Evolutionary conservation across 2,329 filamentous ascomycete species (phyloP), one percentile per base, ranked within the genome.

Genomic region (Aulographum hederae): DNA sequence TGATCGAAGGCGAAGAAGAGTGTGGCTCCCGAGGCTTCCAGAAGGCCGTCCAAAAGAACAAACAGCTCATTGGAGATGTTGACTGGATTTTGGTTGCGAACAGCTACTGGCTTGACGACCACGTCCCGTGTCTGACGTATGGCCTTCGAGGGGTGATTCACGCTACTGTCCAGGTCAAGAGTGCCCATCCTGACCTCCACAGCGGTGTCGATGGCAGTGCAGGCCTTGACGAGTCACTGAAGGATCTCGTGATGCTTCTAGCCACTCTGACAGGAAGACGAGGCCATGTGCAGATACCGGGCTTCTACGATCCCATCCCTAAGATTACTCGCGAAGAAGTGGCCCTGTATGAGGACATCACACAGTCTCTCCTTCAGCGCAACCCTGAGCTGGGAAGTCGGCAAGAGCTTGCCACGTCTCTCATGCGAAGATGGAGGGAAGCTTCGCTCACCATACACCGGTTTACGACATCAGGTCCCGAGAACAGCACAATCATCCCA

Each of bases 71-170:
- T 42, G 89, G 89, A 2, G 65, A 80, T 6, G 73, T 98, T 2
- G 86, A 98, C 53, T 95, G 89, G 62, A 89, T 98, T 34, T 60
- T 98, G 19, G 61, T 98, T 23, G 86, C 89, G 15, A 98, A 98
- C 60, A 94, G 85, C 54, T 98, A 98, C 60, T 98, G 89, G 89
- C 65, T 98, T 2, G 84, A 95, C 47, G 86, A 98, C 46, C 78
- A 91, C 41, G 84, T 91, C 2, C 89, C 89, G 0, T 98, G 89
- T 49, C 58, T 98, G 35, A 98, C 89, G 0, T 98, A 98, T 39
- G 89, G 89, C 1, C 65, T 95, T 5, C 73, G 89, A 30, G 89
- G 89, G 16, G 86, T 98, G 17, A 75, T 98, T 15, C 86, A 95
- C 50, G 86, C 85, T 4, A 93, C 82, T 0, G 67, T 95, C 4